A percentile compares a stretch with the other conserved stretches of the same genome.
Evolutionary conservation across 176 grass and related monocot species (phyloP).

Genomic region (Poa annua): DNA sequence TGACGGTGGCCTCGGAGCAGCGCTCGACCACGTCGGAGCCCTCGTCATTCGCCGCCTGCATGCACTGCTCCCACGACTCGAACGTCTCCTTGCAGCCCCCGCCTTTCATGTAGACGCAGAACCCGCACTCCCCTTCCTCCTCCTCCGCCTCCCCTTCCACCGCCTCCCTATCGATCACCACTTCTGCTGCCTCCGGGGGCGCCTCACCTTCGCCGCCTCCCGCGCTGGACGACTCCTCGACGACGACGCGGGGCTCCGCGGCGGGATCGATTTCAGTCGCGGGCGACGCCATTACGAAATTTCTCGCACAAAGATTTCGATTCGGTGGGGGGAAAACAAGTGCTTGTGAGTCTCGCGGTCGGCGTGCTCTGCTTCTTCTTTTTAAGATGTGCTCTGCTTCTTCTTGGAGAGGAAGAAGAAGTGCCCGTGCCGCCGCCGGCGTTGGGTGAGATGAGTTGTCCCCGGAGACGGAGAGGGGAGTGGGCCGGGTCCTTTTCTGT

Average conservation of each 20-base stretch:
- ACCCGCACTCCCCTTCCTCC: slow-evolving; percentile 82
- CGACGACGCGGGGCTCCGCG: not conserved
- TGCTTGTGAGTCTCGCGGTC: not conserved
- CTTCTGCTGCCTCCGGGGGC: slow-evolving; percentile 1
- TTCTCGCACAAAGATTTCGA: not conserved
- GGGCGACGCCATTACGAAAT: slow-evolving; percentile 6
- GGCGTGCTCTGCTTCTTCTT: not conserved
- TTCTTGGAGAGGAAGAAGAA: slow-evolving; percentile 38
- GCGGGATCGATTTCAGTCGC: not conserved
- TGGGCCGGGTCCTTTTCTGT: not conserved
- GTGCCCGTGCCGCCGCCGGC: not conserved
- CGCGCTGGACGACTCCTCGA: not conserved
- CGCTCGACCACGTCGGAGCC: slow-evolving; percentile 65
- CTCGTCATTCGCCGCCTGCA: slow-evolving; percentile 62
- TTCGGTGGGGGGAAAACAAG: not conserved
- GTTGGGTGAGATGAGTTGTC: not conserved
- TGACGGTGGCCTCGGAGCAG: slow-evolving; percentile 58
- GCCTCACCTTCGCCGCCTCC: slow-evolving; percentile 13
- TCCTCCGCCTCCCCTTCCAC: slow-evolving; percentile 2
- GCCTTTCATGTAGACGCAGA: slow-evolving; percentile 95
- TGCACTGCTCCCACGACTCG: slow-evolving; percentile 80
- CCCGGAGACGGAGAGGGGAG: not conserved
- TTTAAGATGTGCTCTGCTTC: not conserved
- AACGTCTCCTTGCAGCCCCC: slow-evolving; percentile 81
- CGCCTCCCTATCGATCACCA: not conserved